These are phyloP conservation scores for Trichoderma erinaceum DNA, from an alignment of 495 filamentous ascomycete species.

Conservation along the genomic window DNA sequence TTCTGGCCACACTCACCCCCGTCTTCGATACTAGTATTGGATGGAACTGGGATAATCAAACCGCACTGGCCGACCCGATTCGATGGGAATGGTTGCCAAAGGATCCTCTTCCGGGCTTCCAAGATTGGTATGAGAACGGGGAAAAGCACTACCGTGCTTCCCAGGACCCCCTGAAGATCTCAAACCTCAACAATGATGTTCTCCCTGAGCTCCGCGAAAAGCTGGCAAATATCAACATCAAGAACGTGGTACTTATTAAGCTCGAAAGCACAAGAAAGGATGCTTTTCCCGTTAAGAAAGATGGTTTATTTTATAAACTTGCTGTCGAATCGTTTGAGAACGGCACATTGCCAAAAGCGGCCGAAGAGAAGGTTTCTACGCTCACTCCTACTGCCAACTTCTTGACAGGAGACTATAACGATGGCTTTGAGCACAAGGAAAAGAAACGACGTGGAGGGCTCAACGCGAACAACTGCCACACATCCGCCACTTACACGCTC, in stretches of 20 bases:
- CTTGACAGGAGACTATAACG: conserved; percentile 36
- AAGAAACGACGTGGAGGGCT: conserved; percentile 34
- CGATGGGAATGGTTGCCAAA: conserved; percentile 11
- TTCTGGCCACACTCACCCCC: conserved; percentile 5
- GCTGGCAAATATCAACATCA: conserved; percentile 34
- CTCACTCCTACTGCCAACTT: conserved; percentile 39
- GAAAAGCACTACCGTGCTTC: conserved; percentile 33
- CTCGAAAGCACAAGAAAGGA: conserved; percentile 46
- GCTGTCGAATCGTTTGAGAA: conserved; percentile 31
- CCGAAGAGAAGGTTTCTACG: conserved; percentile 29
- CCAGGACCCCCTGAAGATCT: conserved; percentile 39
- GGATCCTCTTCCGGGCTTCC: conserved; percentile 10
- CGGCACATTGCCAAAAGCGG: conserved; percentile 22
- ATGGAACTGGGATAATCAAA: neutral
- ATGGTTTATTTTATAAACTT: conserved; percentile 33
- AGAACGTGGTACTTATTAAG: conserved; percentile 39
- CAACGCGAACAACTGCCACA: conserved; percentile 38
- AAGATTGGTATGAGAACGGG: neutral
- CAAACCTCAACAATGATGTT: conserved; percentile 35
- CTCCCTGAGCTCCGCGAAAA: conserved; percentile 29
- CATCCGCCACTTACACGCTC: conserved; percentile 41
- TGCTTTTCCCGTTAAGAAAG: conserved; percentile 40
- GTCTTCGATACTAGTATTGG: conserved; percentile 2
- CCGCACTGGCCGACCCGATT: conserved; percentile 1
- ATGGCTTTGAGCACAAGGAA: conserved; percentile 31